Conservation (phyloP, 768 basidiomycete species). For the Rhodosporidiobolus sp. region DNA sequence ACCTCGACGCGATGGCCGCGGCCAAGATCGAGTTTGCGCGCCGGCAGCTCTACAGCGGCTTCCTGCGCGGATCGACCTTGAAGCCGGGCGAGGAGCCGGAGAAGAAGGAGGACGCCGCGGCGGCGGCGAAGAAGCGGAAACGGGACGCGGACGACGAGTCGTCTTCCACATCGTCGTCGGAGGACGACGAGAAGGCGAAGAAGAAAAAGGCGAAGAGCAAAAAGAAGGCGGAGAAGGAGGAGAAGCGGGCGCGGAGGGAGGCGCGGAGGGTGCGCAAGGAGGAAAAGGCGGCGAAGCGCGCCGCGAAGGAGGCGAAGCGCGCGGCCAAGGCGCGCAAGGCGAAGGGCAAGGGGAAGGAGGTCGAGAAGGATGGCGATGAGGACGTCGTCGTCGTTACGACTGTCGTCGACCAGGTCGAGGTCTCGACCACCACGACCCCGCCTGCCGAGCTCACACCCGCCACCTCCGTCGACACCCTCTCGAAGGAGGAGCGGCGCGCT, state of each 20-base stretch:
- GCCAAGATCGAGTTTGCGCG: slow-evolving; percentile 41
- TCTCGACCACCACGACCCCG: neutral
- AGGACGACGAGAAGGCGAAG: neutral
- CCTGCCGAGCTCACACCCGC: neutral
- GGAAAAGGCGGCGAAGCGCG: neutral
- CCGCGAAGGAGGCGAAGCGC: neutral
- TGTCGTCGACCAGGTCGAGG: neutral
- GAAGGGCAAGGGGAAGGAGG: slow-evolving; percentile 8
- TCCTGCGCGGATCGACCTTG: slow-evolving; percentile 32
- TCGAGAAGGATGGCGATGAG: neutral
- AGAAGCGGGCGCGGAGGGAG: neutral
- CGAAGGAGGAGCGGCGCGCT: slow-evolving; percentile 2
- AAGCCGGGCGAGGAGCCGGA: neutral
- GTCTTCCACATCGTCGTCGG: neutral
- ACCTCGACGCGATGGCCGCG: slow-evolving; percentile 37
- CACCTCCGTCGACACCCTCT: neutral
- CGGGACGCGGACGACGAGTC: neutral
- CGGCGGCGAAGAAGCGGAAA: slow-evolving; percentile 15
- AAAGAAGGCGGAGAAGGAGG: neutral
- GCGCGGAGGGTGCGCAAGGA: neutral
- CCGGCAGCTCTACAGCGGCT: slow-evolving; percentile 40
- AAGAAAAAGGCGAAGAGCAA: neutral
- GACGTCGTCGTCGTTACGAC: neutral
- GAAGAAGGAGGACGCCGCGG: neutral
- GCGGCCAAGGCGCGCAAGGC: slow-evolving; percentile 2